Conservation (phyloP, 2,329 filamentous ascomycete species). For the Aaosphaeria pasadenensis region DNA sequence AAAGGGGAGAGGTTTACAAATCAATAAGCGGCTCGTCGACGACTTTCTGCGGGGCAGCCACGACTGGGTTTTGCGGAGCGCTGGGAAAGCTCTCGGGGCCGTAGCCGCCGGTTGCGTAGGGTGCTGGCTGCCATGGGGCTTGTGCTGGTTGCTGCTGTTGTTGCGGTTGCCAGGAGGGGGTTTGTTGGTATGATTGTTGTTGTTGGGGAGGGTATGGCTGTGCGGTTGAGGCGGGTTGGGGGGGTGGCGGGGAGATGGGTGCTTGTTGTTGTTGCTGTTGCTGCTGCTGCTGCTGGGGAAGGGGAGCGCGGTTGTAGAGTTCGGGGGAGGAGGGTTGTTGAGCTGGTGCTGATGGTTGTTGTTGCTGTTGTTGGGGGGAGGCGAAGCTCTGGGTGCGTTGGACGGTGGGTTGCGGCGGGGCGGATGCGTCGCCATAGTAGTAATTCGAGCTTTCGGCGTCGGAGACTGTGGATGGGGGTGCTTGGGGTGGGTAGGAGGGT, state of each 20-base stretch:
- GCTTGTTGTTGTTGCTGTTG: constrained; percentile 10
- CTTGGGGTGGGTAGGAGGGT: constrained; percentile 32
- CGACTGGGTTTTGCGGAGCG: constrained; percentile 62
- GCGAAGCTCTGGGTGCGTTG: constrained; percentile 29
- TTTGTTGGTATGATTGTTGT: constrained; percentile 17
- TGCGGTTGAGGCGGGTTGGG: constrained; percentile 5
- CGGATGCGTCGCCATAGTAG: constrained; percentile 31
- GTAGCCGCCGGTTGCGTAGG: constrained; percentile 39
- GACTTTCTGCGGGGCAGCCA: constrained; percentile 48
- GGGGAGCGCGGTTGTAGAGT: constrained; percentile 27
- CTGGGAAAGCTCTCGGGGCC: constrained; percentile 58
- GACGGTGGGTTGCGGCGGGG: constrained; percentile 11
- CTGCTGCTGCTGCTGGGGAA: constrained; percentile 19
- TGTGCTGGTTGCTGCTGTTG: constrained; percentile 17
- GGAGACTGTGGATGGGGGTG: constrained; percentile 27
- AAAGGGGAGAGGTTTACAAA: too few species aligned
- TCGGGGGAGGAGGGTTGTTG: constrained; percentile 35
- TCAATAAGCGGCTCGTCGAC: constrained; percentile 81
- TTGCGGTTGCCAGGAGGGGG: constrained; percentile 25
- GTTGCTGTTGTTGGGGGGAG: constrained; percentile 31
- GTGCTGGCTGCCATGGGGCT: constrained; percentile 32
- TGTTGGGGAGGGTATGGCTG: constrained; percentile 13
- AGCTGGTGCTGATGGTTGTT: constrained; percentile 9
- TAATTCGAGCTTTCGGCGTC: constrained; percentile 32
- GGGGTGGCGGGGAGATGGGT: neutral